phyloP scores from a whole-genome alignment of 129 eudicot species.

The Smallanthus sonchifolius region DNA sequence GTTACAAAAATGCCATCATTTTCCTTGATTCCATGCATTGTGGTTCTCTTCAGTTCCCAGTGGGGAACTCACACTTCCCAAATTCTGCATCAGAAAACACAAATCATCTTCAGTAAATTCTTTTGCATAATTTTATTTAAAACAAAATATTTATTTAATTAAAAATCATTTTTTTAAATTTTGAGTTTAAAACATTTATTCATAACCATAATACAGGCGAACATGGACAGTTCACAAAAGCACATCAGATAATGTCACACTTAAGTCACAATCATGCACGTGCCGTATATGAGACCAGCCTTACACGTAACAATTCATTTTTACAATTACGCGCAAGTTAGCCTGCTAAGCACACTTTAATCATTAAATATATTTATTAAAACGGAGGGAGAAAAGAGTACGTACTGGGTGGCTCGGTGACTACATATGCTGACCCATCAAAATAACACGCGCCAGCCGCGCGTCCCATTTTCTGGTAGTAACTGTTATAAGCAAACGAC shows the following conservation, averaged over 20 bases:
- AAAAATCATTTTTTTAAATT: neutral
- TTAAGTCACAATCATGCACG: conserved; percentile 30
- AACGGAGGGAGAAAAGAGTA: neutral
- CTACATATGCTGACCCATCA: conserved; percentile 64
- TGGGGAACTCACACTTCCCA: conserved; percentile 82
- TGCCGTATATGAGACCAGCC: conserved; percentile 5
- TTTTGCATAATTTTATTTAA: neutral
- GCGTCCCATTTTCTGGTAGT: conserved; percentile 81
- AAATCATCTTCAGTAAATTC: neutral
- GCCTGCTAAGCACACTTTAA: too few species aligned
- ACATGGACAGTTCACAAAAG: conserved; percentile 7
- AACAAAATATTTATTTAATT: neutral
- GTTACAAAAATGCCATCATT: neutral
- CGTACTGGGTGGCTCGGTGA: conserved; percentile 80
- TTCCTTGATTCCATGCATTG: neutral
- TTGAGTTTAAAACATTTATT: too few species aligned
- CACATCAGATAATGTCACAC: neutral
- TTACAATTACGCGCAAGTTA: neutral
- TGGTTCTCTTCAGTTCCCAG: conserved; percentile 39
- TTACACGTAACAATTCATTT: neutral
- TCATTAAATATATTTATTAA: neutral
- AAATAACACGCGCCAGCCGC: conserved; percentile 63
- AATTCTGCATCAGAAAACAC: conserved; percentile 41
- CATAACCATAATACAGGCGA: neutral
- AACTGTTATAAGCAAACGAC: conserved; percentile 84